Conservation (phyloP, 2,329 filamentous ascomycete genomes). For the Colletotrichum endophyticum region DNA sequence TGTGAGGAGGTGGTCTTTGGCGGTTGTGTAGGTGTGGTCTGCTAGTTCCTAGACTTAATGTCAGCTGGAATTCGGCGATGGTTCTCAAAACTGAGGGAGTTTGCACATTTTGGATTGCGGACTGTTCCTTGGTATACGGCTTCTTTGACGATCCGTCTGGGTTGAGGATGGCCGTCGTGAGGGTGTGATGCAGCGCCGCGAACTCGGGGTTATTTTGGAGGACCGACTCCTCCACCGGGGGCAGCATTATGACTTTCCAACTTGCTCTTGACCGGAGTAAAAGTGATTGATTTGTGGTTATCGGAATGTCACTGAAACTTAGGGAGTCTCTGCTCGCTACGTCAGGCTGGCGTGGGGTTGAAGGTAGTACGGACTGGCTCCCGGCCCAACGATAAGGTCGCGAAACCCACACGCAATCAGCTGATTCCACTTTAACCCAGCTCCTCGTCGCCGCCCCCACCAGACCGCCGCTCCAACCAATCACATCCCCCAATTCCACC, state of each 20-base stretch:
- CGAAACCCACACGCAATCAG: constrained; percentile 38
- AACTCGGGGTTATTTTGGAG: constrained; percentile 65
- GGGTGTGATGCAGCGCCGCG: constrained; percentile 59
- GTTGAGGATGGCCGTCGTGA: constrained; percentile 60
- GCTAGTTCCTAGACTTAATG: constrained; percentile 49
- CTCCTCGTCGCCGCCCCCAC: background rate
- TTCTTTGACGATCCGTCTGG: constrained; percentile 62
- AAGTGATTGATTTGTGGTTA: background rate
- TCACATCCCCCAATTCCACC: background rate
- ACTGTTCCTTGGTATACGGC: constrained; percentile 54
- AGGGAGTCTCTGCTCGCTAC: background rate
- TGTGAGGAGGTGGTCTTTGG: constrained; percentile 56
- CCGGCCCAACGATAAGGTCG: constrained; percentile 18
- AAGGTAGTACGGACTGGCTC: background rate
- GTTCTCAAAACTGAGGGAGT: background rate
- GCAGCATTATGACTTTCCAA: constrained; percentile 49
- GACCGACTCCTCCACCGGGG: constrained; percentile 60
- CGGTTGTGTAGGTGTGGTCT: constrained; percentile 49
- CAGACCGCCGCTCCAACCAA: background rate
- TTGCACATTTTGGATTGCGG: constrained; percentile 53
- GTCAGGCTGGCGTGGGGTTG: background rate
- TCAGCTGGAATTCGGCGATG: background rate
- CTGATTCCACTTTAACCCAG: constrained; percentile 29
- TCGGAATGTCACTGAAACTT: background rate
- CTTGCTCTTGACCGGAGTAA: rapidly evolving